Evolutionary conservation across 768 basidiomycete species (phyloP).

Genomic region (Dacryopinax spathularia): DNA sequence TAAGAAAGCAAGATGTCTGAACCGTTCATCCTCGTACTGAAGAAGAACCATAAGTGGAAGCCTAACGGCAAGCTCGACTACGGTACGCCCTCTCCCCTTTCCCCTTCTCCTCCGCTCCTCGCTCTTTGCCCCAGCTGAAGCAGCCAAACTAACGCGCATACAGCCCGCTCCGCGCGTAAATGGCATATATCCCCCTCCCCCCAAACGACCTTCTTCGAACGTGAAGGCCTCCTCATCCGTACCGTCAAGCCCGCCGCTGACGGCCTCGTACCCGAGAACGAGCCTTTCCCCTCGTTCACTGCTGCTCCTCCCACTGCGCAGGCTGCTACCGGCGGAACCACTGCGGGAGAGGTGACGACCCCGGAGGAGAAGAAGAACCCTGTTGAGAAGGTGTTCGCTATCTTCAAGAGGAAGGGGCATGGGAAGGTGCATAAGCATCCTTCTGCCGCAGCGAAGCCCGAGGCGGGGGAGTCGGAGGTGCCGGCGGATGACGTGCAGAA

Average conservation of each 20-base stretch:
- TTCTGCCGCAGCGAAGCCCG: neutral
- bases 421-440: neutral
- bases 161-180: constrained; percentile 5
- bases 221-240: neutral
- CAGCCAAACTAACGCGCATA: neutral
- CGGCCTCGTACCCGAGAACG: neutral
- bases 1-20: neutral
- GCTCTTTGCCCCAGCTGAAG: no score
- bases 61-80: constrained; percentile 3
- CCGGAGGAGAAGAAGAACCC: neutral
- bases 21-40: neutral
- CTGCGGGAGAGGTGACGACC: neutral
- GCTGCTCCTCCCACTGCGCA: neutral
- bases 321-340: neutral
- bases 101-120: neutral
- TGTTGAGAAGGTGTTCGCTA: neutral
- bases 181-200: constrained; percentile 3
- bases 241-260: neutral
- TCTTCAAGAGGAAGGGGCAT: neutral
- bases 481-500: constrained; percentile 6
- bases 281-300: neutral
- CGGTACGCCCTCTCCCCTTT: neutral
- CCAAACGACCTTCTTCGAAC: neutral
- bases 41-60: constrained; percentile 5
- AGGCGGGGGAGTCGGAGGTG: neutral